phyloP scores from a whole-genome alignment of 2,329 filamentous ascomycete species.

The Hirsutella thompsonii region DNA sequence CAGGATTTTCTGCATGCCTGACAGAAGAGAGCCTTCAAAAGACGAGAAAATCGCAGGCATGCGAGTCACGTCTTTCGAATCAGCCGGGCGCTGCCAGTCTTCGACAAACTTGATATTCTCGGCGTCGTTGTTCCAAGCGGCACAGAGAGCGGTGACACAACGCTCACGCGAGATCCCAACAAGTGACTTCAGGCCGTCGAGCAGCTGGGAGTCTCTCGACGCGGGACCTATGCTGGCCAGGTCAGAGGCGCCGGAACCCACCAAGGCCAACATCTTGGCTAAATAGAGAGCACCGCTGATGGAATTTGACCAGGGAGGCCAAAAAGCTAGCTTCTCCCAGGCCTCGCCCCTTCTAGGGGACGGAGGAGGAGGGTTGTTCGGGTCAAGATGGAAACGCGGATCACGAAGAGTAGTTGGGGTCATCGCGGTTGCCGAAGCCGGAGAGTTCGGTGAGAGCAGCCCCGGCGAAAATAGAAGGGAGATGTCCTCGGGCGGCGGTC shows the following conservation, averaged over 20 bases:
- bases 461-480: conserved; percentile 76
- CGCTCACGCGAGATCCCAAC: conserved; percentile 73
- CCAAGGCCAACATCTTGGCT: conserved; percentile 64
- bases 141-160: conserved; percentile 72
- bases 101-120: conserved; percentile 88
- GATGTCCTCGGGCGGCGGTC: conserved; percentile 81
- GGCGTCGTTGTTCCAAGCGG: conserved; percentile 86
- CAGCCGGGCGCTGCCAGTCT: conserved; percentile 77
- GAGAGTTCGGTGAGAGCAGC: conserved; percentile 50
- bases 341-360: conserved; percentile 69
- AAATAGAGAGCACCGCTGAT: conserved; percentile 87
- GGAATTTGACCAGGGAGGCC: conserved; percentile 87
- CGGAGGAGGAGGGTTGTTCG: conserved; percentile 60
- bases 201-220: conserved; percentile 36
- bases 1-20: conserved; percentile 86
- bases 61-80: conserved; percentile 75
- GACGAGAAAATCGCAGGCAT: conserved; percentile 80
- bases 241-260: conserved; percentile 80
- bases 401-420: conserved; percentile 50
- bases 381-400: conserved; percentile 69
- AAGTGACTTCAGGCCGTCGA: conserved; percentile 63
- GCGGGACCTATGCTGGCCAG: conserved; percentile 62
- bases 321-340: conserved; percentile 93
- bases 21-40: conserved; percentile 71
- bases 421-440: conserved; percentile 23